These are phyloP conservation scores for Guadua angustifolia DNA, from an alignment of 176 grass and related monocot species.

Conservation along the genomic window DNA sequence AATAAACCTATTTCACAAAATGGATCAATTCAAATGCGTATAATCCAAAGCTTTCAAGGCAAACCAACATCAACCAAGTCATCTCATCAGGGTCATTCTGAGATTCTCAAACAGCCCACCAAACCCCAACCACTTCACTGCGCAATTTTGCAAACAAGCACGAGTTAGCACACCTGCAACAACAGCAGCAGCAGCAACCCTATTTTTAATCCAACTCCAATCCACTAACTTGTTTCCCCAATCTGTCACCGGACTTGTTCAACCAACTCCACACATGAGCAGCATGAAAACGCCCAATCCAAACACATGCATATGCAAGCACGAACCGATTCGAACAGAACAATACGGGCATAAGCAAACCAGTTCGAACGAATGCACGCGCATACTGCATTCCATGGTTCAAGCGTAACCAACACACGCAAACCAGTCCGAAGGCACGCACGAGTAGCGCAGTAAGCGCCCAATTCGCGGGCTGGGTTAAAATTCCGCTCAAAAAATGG, in stretches of 20 bases:
- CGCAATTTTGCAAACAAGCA: background rate
- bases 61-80: background rate
- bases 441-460: background rate
- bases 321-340: background rate
- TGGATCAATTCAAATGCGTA: background rate
- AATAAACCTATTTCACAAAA: background rate
- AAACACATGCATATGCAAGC: background rate
- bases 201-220: background rate
- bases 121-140: slow-evolving; percentile 31
- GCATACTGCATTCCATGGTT: background rate
- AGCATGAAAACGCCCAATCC: background rate
- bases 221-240: background rate
- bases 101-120: slow-evolving; percentile 27
- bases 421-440: background rate
- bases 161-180: background rate
- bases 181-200: background rate
- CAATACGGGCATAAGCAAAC: background rate
- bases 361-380: background rate
- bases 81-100: background rate
- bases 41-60: background rate
- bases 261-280: background rate
- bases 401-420: background rate
- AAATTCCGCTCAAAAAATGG: background rate
- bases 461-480: background rate
- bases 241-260: background rate